A percentile compares a stretch with the other conserved stretches of the same genome.
Conservation (phyloP, 345 rosid species). For the Erodium maritimum region DNA sequence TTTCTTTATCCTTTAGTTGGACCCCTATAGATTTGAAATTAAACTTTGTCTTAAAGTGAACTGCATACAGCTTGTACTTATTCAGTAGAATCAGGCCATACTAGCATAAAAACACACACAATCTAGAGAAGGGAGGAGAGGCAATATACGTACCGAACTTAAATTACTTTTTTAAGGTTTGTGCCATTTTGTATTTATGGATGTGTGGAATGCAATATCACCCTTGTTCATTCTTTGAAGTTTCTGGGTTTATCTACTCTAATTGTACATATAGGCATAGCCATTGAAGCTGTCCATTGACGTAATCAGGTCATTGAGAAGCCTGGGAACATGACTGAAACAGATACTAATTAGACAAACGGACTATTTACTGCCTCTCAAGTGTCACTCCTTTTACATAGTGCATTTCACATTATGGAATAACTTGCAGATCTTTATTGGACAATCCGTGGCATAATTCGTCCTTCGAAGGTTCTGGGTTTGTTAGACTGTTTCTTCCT, state of each 20-base stretch:
- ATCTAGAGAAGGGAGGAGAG: too few species aligned
- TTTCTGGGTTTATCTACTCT: not conserved
- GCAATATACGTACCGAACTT: not conserved
- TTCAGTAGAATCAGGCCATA: not conserved
- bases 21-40: not conserved
- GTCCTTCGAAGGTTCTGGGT: conserved; percentile 93
- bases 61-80: not conserved
- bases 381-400: conserved; percentile 2
- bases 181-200: not conserved
- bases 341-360: conserved; percentile 1
- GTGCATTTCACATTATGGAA: not conserved
- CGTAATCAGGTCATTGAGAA: too few species aligned
- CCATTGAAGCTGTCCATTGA: too few species aligned
- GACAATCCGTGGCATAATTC: conserved; percentile 99
- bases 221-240: not conserved
- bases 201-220: not conserved
- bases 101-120: not conserved
- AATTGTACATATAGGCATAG: too few species aligned
- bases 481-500: conserved; percentile 86
- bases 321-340: not conserved
- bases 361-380: conserved; percentile 2
- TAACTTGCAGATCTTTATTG: conserved; percentile 53
- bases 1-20: not conserved
- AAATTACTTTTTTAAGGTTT: not conserved
- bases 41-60: not conserved